Conservation (phyloP, 495 filamentous ascomycete species). For the Aspergillus sclerotioniger region DNA sequence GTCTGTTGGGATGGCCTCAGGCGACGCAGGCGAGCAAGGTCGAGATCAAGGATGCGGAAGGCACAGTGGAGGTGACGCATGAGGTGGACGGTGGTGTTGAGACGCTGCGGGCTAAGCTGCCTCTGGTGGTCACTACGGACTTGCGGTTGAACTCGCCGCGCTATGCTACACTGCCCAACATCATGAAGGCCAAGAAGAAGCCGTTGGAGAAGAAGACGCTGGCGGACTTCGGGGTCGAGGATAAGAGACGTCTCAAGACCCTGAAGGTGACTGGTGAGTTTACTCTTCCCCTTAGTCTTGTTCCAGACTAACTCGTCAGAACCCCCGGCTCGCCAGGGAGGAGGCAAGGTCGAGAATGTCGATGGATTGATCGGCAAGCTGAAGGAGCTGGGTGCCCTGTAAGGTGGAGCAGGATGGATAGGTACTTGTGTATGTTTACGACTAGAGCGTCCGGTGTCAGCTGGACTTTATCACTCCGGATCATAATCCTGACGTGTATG, state of each 20-base stretch:
- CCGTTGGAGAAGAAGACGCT: conserved; percentile 86
- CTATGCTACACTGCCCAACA: conserved; percentile 94
- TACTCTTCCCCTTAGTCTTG: conserved; percentile 4
- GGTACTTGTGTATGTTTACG: conserved; percentile 16
- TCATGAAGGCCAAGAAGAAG: conserved; percentile 99
- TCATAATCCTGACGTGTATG: neutral
- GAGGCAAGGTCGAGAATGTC: conserved; percentile 95
- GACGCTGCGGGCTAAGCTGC: conserved; percentile 78
- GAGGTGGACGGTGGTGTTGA: conserved; percentile 97
- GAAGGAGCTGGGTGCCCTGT: conserved; percentile 94
- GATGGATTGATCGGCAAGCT: conserved; percentile 87
- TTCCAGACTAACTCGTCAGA: conserved; percentile 50
- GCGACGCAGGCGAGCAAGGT: conserved; percentile 89
- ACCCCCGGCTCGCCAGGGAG: conserved; percentile 83
- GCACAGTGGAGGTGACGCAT: conserved; percentile 68
- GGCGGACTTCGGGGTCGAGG: conserved; percentile 74
- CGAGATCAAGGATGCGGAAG: conserved; percentile 58
- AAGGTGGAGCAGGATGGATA: conserved; percentile 22
- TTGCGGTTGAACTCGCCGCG: conserved; percentile 90
- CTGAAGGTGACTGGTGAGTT: conserved; percentile 77
- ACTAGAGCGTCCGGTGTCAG: neutral
- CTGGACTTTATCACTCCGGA: neutral
- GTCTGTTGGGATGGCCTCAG: conserved; percentile 86
- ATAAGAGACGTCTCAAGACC: conserved; percentile 75
- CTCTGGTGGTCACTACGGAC: conserved; percentile 93